Evolutionary conservation across 306 rosid genomes (phyloP).

Genomic region (Fragaria ananassa): DNA sequence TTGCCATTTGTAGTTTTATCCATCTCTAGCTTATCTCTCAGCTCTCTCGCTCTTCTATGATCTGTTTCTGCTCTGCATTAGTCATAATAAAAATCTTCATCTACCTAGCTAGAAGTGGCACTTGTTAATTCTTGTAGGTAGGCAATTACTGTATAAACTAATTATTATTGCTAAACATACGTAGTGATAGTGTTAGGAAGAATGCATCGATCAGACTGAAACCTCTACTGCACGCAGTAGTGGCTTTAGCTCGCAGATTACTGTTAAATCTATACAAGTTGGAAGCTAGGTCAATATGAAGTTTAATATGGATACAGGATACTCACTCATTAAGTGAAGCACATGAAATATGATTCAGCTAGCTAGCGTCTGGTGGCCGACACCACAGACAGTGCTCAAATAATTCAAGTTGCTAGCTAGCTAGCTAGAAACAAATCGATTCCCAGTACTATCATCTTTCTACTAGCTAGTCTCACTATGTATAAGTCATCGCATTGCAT

Average conservation of each 20-base stretch:
- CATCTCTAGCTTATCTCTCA: background rate
- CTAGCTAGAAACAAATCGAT: constrained; percentile 2
- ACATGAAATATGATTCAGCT: background rate
- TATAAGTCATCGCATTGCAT: background rate
- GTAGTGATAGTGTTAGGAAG: background rate
- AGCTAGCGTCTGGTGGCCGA: constrained; percentile 1
- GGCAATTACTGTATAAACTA: background rate
- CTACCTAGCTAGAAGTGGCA: background rate
- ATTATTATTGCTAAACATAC: background rate
- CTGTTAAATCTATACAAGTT: background rate
- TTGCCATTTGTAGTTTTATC: background rate
- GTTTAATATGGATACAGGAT: background rate
- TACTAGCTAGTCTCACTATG: background rate
- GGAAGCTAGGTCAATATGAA: background rate
- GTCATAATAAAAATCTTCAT: background rate
- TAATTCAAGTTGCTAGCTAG: background rate
- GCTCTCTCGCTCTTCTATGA: background rate
- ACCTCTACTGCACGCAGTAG: too few species aligned
- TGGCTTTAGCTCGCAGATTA: background rate
- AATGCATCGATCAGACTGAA: background rate
- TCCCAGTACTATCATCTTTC: background rate
- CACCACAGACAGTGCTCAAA: background rate
- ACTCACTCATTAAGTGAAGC: background rate
- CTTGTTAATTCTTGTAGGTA: background rate
- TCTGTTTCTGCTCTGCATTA: constrained; percentile 1